Base-by-base conservation (phyloP, 108 stramenopile species). In the Nitzschia sp. region DNA sequence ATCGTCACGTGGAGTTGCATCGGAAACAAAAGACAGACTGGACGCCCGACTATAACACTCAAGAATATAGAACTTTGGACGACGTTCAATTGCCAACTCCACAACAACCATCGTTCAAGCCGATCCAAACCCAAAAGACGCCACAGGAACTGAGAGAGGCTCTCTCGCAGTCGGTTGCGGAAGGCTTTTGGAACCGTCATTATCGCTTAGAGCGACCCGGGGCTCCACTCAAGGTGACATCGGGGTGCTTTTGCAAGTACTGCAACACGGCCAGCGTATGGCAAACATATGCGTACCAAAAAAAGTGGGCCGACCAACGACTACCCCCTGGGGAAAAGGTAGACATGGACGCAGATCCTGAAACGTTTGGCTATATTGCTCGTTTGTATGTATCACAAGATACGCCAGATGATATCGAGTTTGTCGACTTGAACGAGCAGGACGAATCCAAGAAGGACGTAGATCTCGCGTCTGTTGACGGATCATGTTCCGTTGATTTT, bases 201-300 rank as follows among this genome's bases (percentile, higher is more conserved):
- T 72, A 72, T 46, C 57, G 71, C 8, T 47, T 72, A 25, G 71
- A 72, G 30, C 42, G 71, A 29, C 71, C 71, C 19, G 31, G 63
- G 3, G 71, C 71, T 4, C 27, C 55, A 27, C 63, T 53, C 2
- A 49, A 38, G 23, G 62, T 72, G 21, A 72, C 53, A 32, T n/a
- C 18, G 26, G 38, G 46, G 33, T 72, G 71, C 28, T 42, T 8
- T 17, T 72, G 71, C 54, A 72, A 64, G 23, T 72, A 64, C 38
- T 72, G 71, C 29, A 23, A 47, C 27, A 36, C 71, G 9, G 18
- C 62, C 35, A 72, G 54, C 31, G 30, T 54, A 1, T 72, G 54
- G 51, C 71, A 72, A 45, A 72, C 71, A 0, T 46, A 45, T 57
- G 71, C 71, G 17, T 72, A 72, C 46, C 35, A 62, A 33, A 72